A percentile compares a stretch with the other conserved stretches of the same genome.
phyloP scores from a whole-genome alignment of 2,329 filamentous ascomycete species.

The Pseudopyrenochaeta lycopersici region DNA sequence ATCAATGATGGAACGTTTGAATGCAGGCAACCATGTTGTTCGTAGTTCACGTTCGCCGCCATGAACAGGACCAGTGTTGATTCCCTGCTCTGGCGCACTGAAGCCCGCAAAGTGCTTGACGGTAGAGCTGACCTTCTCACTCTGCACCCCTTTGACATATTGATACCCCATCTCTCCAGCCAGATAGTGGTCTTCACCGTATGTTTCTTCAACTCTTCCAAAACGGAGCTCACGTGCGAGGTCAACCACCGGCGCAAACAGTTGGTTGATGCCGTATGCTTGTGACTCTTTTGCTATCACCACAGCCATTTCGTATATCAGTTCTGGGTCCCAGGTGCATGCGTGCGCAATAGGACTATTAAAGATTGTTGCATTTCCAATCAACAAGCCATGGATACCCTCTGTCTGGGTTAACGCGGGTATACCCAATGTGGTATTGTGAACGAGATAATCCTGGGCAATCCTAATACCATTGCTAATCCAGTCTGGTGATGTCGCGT shows the following conservation, averaged over 20 bases:
- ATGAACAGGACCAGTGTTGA: conserved; percentile 71
- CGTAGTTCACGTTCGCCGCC: conserved; percentile 65
- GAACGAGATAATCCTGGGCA: conserved; percentile 73
- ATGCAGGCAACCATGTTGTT: conserved; percentile 65
- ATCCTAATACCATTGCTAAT: conserved; percentile 69
- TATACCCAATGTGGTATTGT: conserved; percentile 73
- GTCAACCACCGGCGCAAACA: conserved; percentile 76
- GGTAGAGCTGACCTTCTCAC: conserved; percentile 71
- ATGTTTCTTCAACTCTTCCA: conserved; percentile 78
- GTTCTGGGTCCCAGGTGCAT: conserved; percentile 73
- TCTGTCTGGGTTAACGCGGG: conserved; percentile 78
- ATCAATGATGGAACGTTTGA: conserved; percentile 76
- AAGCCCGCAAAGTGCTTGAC: conserved; percentile 81
- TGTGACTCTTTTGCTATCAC: conserved; percentile 72
- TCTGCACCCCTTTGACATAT: conserved; percentile 69
- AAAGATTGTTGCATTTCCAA: conserved; percentile 79
- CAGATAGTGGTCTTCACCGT: conserved; percentile 73
- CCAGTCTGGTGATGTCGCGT: conserved; percentile 70
- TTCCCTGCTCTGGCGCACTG: conserved; percentile 73
- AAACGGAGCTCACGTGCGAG: conserved; percentile 75
- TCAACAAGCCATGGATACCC: conserved; percentile 76
- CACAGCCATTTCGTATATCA: conserved; percentile 72
- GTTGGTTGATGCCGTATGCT: conserved; percentile 75
- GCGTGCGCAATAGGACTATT: conserved; percentile 78
- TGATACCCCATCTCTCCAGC: conserved; percentile 73